These are phyloP conservation scores for Emergomyces orientalis DNA, from an alignment of 2,329 filamentous ascomycete species.

Conservation along the genomic window DNA sequence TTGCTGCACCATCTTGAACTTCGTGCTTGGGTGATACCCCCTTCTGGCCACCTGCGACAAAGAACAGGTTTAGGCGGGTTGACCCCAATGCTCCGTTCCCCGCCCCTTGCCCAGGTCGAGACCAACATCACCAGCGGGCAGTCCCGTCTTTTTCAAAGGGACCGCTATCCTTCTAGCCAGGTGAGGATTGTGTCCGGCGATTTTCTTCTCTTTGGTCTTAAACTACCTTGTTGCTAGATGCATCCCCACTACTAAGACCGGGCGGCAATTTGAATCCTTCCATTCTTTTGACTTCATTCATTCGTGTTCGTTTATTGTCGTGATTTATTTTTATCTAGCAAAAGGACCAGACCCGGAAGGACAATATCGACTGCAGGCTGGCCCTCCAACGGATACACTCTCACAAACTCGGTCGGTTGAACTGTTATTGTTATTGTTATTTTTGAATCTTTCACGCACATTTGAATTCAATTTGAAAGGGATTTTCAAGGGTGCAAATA, in stretches of 20 bases:
- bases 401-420: neutral
- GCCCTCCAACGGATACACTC: neutral
- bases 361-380: neutral
- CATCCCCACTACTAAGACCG: neutral
- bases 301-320: neutral
- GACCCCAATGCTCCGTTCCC: too few species aligned
- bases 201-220: neutral
- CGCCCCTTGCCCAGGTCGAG: neutral
- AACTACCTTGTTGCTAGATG: neutral
- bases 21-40: neutral
- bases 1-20: neutral
- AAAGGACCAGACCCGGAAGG: neutral
- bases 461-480: neutral
- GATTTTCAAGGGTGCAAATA: neutral
- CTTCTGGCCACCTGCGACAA: neutral
- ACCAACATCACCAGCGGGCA: neutral
- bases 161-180: neutral
- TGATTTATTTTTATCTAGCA: neutral
- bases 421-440: neutral
- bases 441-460: neutral
- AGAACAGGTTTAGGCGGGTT: neutral
- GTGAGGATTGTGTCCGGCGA: neutral
- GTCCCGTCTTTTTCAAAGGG: neutral
- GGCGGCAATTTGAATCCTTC: constrained; percentile 2
- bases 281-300: neutral